phyloP scores from a whole-genome alignment of 805 yeast species.

The Barnettozyma siamensis region DNA sequence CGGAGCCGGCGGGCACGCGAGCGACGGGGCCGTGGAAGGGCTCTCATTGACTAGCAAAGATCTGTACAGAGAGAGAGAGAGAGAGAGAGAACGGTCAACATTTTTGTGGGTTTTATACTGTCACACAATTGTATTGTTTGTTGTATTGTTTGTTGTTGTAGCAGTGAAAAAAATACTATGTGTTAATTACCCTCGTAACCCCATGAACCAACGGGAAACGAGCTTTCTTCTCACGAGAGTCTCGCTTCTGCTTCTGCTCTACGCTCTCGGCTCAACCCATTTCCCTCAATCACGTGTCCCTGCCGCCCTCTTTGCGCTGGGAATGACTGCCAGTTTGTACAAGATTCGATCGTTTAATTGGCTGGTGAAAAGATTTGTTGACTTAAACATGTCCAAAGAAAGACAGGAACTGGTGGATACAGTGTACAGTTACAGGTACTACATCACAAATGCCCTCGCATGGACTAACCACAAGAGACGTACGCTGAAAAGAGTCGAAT shows the following conservation, averaged over 20 bases:
- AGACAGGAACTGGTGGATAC: conserved; percentile 32
- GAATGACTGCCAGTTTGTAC: conserved; percentile 27
- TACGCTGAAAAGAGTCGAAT: conserved; percentile 41
- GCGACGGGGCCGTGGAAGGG: conserved; percentile 23
- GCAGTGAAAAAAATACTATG: too few species aligned
- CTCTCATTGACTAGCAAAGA: conserved; percentile 16
- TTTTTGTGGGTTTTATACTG: too few species aligned
- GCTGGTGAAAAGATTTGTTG: conserved; percentile 19
- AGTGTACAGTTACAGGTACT: conserved; percentile 41
- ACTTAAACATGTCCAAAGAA: conserved; percentile 16
- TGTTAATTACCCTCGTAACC: too few species aligned
- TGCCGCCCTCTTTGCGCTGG: conserved; percentile 20
- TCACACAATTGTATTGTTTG: too few species aligned
- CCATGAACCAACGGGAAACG: not conserved
- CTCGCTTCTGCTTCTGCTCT: conserved; percentile 26
- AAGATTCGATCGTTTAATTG: conserved; percentile 18
- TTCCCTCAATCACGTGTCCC: conserved; percentile 24
- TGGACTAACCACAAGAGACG: conserved; percentile 42
- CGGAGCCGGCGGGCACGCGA: conserved; percentile 19
- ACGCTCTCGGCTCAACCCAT: conserved; percentile 19
- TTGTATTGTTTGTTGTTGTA: too few species aligned
- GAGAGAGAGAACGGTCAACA: not conserved
- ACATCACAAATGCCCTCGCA: conserved; percentile 32
- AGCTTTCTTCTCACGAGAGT: conserved; percentile 20
- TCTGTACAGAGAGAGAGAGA: not conserved